phyloP scores from a whole-genome alignment of 805 yeast genomes.

The Blastobotrys robertii region DNA sequence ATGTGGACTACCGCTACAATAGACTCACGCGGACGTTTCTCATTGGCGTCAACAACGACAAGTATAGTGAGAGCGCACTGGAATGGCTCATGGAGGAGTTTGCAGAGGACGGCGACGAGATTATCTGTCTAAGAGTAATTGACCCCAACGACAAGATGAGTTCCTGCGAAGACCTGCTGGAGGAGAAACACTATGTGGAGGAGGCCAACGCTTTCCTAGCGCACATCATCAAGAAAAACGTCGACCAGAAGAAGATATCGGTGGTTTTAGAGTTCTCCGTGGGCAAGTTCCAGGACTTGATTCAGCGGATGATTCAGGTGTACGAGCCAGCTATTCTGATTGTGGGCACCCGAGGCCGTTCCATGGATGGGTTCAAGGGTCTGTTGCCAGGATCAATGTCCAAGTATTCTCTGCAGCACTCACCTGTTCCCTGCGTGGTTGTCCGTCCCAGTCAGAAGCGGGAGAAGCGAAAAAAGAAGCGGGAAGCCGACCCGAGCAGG shows the following conservation, averaged over 20 bases:
- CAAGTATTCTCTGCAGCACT: conserved; percentile 38
- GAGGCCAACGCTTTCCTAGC: conserved; percentile 30
- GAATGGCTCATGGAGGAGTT: conserved; percentile 38
- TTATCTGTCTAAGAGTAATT: conserved; percentile 36
- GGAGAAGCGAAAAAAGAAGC: conserved; percentile 23
- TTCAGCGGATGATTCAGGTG: conserved; percentile 33
- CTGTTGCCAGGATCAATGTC: conserved; percentile 38
- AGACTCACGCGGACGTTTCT: conserved; percentile 35
- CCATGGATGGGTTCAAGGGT: conserved; percentile 33
- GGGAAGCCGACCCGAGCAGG: conserved; percentile 24
- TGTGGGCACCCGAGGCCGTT: conserved; percentile 37
- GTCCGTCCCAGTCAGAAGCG: conserved; percentile 33
- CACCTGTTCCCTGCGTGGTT: conserved; percentile 38
- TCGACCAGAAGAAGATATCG: conserved; percentile 29
- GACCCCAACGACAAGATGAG: conserved; percentile 24
- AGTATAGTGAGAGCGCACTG: conserved; percentile 34
- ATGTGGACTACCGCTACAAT: conserved; percentile 28
- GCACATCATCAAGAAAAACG: conserved; percentile 27
- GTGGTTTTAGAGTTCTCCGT: conserved; percentile 36
- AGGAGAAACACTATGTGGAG: conserved; percentile 22
- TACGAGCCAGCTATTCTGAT: conserved; percentile 38
- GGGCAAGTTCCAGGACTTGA: conserved; percentile 35
- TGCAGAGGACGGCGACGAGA: conserved; percentile 36
- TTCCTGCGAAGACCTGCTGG: conserved; percentile 7
- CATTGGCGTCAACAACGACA: conserved; percentile 36